Conservation (phyloP, 129 eudicot genomes). For the Pulicaria dysenterica region DNA sequence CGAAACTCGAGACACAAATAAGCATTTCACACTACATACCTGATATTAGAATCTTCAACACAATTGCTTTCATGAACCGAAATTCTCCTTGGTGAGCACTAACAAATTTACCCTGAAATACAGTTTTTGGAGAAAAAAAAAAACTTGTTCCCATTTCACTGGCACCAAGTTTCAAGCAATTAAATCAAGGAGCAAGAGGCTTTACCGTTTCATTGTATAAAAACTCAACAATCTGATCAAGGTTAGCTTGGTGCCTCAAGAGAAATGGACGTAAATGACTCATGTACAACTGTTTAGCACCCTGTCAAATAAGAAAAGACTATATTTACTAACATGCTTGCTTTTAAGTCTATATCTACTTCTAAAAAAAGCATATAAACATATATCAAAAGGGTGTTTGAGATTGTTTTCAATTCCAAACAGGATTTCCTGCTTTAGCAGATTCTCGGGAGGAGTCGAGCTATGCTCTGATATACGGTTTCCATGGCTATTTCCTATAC, state of each 20-base stretch:
- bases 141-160: too few species aligned
- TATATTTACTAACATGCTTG: not conserved
- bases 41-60: conserved; percentile 49
- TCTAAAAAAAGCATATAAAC: too few species aligned
- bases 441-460: too few species aligned
- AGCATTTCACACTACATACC: conserved; percentile 38
- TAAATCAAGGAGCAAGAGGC: not conserved
- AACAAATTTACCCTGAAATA: conserved; percentile 65
- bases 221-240: conserved; percentile 65
- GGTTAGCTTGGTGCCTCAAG: conserved; percentile 72
- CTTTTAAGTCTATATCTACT: too few species aligned
- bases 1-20: not conserved
- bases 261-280: conserved; percentile 75
- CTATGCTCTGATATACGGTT: too few species aligned
- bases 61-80: conserved; percentile 51
- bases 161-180: not conserved
- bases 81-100: conserved; percentile 67
- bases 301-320: conserved; percentile 52
- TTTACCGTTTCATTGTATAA: conserved; percentile 66
- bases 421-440: too few species aligned
- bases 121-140: too few species aligned
- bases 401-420: too few species aligned
- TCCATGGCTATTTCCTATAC: too few species aligned
- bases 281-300: conserved; percentile 76
- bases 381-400: too few species aligned